Base-by-base conservation (phyloP, 371 early-diverging fungal genomes). In the Nematocida sp. region DNA sequence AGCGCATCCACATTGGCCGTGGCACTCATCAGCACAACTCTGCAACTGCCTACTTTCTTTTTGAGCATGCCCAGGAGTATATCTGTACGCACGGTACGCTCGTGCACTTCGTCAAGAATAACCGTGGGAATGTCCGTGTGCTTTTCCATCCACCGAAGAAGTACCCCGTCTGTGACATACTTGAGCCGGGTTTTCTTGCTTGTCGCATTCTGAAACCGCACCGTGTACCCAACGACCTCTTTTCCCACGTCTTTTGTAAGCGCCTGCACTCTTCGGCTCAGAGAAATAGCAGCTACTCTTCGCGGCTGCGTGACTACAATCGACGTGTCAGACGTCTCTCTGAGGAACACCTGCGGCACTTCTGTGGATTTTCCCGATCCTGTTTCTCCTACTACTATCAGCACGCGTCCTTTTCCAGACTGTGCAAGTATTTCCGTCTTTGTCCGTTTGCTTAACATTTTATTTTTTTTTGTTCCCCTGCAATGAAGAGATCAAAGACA, bases 21-120 rank as follows among this genome's bases (percentile, higher is more conserved):
- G 19, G 84, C 84, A 81, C 83, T 82, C 84, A 84, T 84, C 31
- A 84, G 43, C 34, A 84, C 78, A 36, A 84, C 46, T 65, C 80
- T 79, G n/a, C 31, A 53, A 2, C 5, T 40, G 23, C 37, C 15
- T 17, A 67, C 49, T 27, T 29, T 29, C 43, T 67, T 67, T 8
- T 77, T 76, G 32, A 46, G 48, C 32, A 64, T 58, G 7, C 74
- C 76, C 19, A 64, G 40, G 51, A 75, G 76, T 31, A 84, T 38
- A 77, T 84, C 84, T 7, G 64, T 81, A 63, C 83, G 52, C 15
- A 82, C 50, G 0, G 76, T 64, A 55, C 81, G 58, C 66, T 84
- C 83, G 63, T 84, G 82, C 0, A 84, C 80, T 64, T 82, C 83
- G 65, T 84, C 83, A 17, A 84, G 4, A 50, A 82, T 77, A 27